Evolutionary conservation across 108 stramenopile genomes (phyloP), one percentile per base, ranked within the genome.

Genomic region (Skeletonema costatum): DNA sequence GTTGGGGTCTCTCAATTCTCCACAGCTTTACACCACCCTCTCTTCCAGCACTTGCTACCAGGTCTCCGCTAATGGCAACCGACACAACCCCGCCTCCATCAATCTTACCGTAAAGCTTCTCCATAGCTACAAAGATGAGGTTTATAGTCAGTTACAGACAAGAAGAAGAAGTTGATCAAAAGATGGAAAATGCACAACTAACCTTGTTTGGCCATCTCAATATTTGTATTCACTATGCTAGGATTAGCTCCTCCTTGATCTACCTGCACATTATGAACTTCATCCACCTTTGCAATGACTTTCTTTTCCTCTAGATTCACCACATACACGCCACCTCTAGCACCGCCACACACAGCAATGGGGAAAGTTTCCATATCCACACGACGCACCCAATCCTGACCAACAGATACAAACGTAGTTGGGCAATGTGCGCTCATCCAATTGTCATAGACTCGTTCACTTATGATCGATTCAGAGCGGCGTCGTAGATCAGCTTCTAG

Each of bases 361-460:
- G 92, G 92, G 68, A 87, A 93, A 1, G 65, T 53, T 11, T 88
- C 87, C 41, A 93, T 71, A 38, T 82, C 80, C 2, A 93, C 70
- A n/a, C 92, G 64, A 39, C 92, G 71, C 1, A 93, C 78, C 86
- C 87, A 89, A 75, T 91, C 92, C 17, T 41, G 25, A 7, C 71
- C 60, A 17, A 78, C 60, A 31, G 66, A 58, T 1, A 72, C 66
- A 25, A 66, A 62, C 21, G 78, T 62, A 3, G 78, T 73, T n/a
- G 78, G 71, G 51, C 78, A 79, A 32, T 32, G 14, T 13, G 71
- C 78, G 5, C 19, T 5, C 19, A 38, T 42, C 78, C 78, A 79
- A 53, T 79, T 79, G 1, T 60, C 53, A 14, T 68, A 41, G 1
- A 62, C 38, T 31, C 59, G 44, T 48, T 61, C 71, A 16, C n/a